phyloP scores from a whole-genome alignment of 129 eudicot genomes.

The sunflower (Helianthus annuus) region DNA sequence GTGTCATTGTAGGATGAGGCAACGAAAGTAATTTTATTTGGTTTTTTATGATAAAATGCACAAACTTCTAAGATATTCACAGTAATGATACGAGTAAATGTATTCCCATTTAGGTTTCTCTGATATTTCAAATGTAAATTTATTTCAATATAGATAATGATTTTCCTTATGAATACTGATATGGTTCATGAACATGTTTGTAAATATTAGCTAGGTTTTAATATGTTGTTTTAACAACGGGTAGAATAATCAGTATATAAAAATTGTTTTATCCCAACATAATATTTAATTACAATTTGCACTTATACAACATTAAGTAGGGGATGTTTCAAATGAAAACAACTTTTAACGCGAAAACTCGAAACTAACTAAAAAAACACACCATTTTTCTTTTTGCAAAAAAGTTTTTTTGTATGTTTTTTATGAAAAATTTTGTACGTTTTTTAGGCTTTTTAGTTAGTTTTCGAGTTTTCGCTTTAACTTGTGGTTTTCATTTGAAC shows the following conservation, averaged over 20 bases:
- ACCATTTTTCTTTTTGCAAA: too few relatives aligned
- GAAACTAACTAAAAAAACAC: too few relatives aligned
- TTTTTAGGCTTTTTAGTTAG: too few relatives aligned
- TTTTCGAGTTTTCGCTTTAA: too few relatives aligned
- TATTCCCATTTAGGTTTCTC: constrained; percentile 8
- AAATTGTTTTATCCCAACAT: not conserved
- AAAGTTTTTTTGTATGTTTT: too few relatives aligned
- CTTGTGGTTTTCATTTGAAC: too few relatives aligned
- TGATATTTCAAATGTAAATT: constrained; percentile 14
- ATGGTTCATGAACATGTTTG: constrained; percentile 14
- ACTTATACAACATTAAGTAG: too few relatives aligned
- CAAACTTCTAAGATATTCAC: constrained; percentile 5
- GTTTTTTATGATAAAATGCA: constrained; percentile 1
- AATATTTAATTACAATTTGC: not conserved
- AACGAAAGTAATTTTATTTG: not conserved
- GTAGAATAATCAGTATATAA: not conserved
- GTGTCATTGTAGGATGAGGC: constrained; percentile 4
- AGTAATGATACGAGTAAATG: constrained; percentile 19
- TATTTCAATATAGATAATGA: constrained; percentile 11
- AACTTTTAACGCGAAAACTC: too few relatives aligned
- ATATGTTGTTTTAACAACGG: not conserved
- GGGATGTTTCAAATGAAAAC: too few relatives aligned
- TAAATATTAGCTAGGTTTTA: not conserved
- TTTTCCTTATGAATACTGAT: constrained; percentile 5
- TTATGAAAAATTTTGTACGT: too few relatives aligned